phyloP scores from a whole-genome alignment of 495 filamentous ascomycete genomes.

The Rusavskia elegans region DNA sequence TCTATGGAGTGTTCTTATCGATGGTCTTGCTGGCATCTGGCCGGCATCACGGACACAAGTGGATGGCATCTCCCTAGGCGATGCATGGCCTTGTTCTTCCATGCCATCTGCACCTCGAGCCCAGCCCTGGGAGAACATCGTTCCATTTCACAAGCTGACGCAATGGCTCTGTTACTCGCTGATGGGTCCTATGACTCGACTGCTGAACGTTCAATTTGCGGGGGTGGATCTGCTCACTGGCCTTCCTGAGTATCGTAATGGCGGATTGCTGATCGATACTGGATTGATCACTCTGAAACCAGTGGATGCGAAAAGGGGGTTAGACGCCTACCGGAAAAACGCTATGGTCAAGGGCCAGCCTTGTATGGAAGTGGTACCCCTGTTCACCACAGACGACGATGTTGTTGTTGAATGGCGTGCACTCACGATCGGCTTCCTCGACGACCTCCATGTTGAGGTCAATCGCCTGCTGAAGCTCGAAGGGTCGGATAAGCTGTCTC shows the following conservation, averaged over 20 bases:
- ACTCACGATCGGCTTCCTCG: constrained; percentile 48
- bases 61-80: constrained; percentile 76
- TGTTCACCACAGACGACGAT: constrained; percentile 48
- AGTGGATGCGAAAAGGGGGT: constrained; percentile 40
- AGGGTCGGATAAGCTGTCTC: constrained; percentile 34
- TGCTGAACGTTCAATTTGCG: constrained; percentile 47
- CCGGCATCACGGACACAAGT: constrained; percentile 76
- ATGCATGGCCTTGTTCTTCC: constrained; percentile 81
- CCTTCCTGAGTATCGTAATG: constrained; percentile 55
- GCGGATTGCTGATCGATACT: constrained; percentile 51
- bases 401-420: constrained; percentile 61
- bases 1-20: constrained; percentile 78
- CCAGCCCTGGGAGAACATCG: constrained; percentile 79
- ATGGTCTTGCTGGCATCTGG: constrained; percentile 79
- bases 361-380: constrained; percentile 48
- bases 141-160: constrained; percentile 69
- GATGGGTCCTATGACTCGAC: constrained; percentile 50
- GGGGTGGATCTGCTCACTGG: constrained; percentile 49
- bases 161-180: constrained; percentile 64
- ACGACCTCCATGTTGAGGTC: constrained; percentile 40
- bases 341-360: constrained; percentile 58
- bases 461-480: constrained; percentile 45
- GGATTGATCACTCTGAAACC: constrained; percentile 45
- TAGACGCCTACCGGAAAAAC: constrained; percentile 57
- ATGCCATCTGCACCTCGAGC: constrained; percentile 61